Conservation (phyloP, 2,329 filamentous ascomycete genomes). For the Magnaporthiopsis rhizophila region DNA sequence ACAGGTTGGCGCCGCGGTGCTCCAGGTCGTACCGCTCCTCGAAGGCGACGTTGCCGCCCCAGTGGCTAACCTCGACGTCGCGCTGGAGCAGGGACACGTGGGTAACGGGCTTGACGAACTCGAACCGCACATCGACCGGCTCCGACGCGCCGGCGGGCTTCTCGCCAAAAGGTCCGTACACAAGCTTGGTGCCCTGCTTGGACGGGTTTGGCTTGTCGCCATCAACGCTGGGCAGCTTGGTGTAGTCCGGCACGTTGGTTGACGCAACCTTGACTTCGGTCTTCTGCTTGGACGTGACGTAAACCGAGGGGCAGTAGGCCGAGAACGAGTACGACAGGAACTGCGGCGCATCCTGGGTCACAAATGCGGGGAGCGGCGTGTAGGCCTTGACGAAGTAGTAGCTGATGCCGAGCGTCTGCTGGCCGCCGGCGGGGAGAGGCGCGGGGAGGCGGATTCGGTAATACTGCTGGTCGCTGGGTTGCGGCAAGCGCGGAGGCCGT, state of each 20-base stretch:
- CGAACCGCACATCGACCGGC: slow-evolving; percentile 75
- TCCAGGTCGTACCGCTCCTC: slow-evolving; percentile 88
- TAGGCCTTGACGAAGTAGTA: slow-evolving; percentile 78
- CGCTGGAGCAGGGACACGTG: slow-evolving; percentile 75
- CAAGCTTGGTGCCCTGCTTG: slow-evolving; percentile 78
- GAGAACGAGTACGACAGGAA: slow-evolving; percentile 82
- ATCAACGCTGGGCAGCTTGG: slow-evolving; percentile 58
- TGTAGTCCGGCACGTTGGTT: slow-evolving; percentile 76
- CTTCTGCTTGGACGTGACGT: slow-evolving; percentile 86
- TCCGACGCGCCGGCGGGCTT: slow-evolving; percentile 68
- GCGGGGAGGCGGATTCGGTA: slow-evolving; percentile 73
- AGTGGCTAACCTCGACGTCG: slow-evolving; percentile 92
- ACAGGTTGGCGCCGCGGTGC: slow-evolving; percentile 76
- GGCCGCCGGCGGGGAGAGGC: slow-evolving; percentile 65
- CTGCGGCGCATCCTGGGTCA: slow-evolving; percentile 80
- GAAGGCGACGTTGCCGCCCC: slow-evolving; percentile 92
- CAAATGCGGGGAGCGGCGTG: slow-evolving; percentile 68
- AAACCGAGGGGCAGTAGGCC: slow-evolving; percentile 75
- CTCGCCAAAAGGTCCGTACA: slow-evolving; percentile 82
- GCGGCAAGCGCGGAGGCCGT: slow-evolving; percentile 16
- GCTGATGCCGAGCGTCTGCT: slow-evolving; percentile 81
- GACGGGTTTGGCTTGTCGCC: slow-evolving; percentile 58
- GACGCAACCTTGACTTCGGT: slow-evolving; percentile 88
- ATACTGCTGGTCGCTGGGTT: slow-evolving; percentile 62
- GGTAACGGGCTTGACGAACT: slow-evolving; percentile 87